Evolutionary conservation across 2,329 filamentous ascomycete species (phyloP).

Genomic region (Fusarium oligoseptatum): DNA sequence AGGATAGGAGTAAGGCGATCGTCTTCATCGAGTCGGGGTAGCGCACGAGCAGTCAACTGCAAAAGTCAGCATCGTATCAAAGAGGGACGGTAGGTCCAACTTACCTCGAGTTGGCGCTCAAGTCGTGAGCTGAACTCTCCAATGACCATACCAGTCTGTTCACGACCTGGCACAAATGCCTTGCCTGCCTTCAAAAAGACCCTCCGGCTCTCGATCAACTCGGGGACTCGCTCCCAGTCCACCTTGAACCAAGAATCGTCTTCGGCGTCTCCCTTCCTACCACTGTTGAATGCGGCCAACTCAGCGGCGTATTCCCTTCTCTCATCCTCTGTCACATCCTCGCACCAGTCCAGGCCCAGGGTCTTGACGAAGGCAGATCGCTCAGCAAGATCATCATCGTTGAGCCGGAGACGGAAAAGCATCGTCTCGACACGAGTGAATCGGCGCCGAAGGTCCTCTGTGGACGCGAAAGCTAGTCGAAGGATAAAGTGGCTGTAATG

Average conservation of each 20-base stretch:
- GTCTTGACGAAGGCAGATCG: constrained; percentile 80
- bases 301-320: constrained; percentile 73
- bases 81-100: constrained; percentile 20
- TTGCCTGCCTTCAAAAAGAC: constrained; percentile 85
- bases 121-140: constrained; percentile 86
- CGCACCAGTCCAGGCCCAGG: constrained; percentile 91
- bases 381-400: constrained; percentile 81
- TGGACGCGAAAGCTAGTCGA: constrained; percentile 90
- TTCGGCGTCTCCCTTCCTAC: constrained; percentile 63
- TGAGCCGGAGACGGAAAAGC: constrained; percentile 87
- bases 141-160: constrained; percentile 90
- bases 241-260: constrained; percentile 96
- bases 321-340: constrained; percentile 84
- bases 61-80: constrained; percentile 2
- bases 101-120: constrained; percentile 85
- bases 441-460: constrained; percentile 88
- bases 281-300: constrained; percentile 64
- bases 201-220: constrained; percentile 83
- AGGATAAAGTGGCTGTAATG: constrained; percentile 99
- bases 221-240: constrained; percentile 93
- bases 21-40: constrained; percentile 95
- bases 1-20: constrained; percentile 82
- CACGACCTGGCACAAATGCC: constrained; percentile 89
- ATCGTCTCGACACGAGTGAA: constrained; percentile 90
- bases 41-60: constrained; percentile 87